Evolutionary conservation across 2,329 filamentous ascomycete species (phyloP).

Genomic region (Zalaria sp.): DNA sequence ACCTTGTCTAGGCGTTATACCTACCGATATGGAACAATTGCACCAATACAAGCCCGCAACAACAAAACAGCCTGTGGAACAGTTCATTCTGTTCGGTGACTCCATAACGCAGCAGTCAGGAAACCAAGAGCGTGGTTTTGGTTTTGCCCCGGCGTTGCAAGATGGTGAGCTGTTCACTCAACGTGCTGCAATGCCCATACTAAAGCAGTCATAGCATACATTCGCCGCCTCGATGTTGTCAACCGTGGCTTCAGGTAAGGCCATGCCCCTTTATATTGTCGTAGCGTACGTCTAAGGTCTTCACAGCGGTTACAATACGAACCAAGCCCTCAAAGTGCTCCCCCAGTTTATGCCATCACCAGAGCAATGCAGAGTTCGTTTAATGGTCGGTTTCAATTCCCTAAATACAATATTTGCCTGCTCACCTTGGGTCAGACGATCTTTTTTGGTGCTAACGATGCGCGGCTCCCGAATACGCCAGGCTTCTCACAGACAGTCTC

Average conservation of each 20-base stretch:
- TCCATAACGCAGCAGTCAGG: conserved; percentile 65
- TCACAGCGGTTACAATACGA: conserved; percentile 63
- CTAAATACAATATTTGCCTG: background rate
- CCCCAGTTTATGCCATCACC: conserved; percentile 58
- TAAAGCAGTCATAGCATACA: conserved; percentile 42
- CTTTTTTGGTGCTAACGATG: conserved; percentile 85
- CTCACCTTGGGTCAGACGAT: conserved; percentile 40
- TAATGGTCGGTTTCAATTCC: conserved; percentile 39
- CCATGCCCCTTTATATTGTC: conserved; percentile 4
- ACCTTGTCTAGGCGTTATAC: too few relatives aligned
- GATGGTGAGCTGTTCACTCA: conserved; percentile 37
- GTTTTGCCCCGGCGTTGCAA: conserved; percentile 58
- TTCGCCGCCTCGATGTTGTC: conserved; percentile 67
- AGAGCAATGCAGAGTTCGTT: conserved; percentile 45
- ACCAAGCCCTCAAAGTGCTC: conserved; percentile 56
- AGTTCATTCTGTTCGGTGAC: conserved; percentile 70
- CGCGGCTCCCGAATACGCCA: conserved; percentile 48
- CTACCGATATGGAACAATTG: too few relatives aligned
- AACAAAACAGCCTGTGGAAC: conserved; percentile 22
- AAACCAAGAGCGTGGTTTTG: conserved; percentile 52
- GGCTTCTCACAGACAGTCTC: conserved; percentile 60
- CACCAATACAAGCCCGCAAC: too few relatives aligned
- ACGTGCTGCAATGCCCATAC: background rate
- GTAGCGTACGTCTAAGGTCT: background rate
- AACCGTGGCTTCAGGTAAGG: conserved; percentile 64